phyloP scores from a whole-genome alignment of 768 basidiomycete species.

The Crepidotus variabilis region DNA sequence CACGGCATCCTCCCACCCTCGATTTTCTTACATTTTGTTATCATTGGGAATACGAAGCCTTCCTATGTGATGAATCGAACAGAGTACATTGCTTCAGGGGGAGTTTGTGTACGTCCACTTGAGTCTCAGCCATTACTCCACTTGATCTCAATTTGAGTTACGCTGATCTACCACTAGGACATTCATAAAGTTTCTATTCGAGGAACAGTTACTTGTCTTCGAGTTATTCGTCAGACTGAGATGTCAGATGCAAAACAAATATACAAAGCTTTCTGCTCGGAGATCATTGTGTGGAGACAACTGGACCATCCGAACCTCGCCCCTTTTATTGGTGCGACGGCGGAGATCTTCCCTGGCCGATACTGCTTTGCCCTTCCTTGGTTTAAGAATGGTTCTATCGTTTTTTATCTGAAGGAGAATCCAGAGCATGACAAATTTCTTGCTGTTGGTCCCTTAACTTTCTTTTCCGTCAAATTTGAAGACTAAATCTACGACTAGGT shows the following conservation, averaged over 20 bases:
- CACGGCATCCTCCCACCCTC: not conserved
- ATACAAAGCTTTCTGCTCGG: conserved; percentile 17
- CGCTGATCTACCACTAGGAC: not conserved
- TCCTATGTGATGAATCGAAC: not conserved
- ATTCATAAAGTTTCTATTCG: not conserved
- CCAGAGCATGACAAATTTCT: conserved; percentile 19
- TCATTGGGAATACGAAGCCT: not conserved
- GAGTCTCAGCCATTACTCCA: too few species aligned
- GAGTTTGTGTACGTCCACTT: not conserved
- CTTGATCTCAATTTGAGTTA: not conserved
- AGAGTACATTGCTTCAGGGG: not conserved
- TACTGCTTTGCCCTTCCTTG: conserved; percentile 20
- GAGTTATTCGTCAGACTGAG: not conserved
- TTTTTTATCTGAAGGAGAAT: conserved; percentile 18
- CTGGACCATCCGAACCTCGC: conserved; percentile 23
- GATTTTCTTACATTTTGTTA: not conserved
- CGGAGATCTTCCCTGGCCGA: conserved; percentile 9
- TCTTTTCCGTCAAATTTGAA: not conserved
- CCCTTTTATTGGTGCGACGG: conserved; percentile 20
- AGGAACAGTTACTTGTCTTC: not conserved
- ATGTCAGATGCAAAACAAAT: not conserved
- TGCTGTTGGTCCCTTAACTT: conserved; percentile 13
- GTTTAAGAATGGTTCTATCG: conserved; percentile 19
- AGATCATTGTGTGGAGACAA: conserved; percentile 21
- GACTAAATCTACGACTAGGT: conserved; percentile 11